A percentile compares a stretch with the other conserved stretches of the same genome.
These are phyloP conservation scores for Otatea glauca DNA, from an alignment of 176 grass and related monocot species.

Conservation along the genomic window DNA sequence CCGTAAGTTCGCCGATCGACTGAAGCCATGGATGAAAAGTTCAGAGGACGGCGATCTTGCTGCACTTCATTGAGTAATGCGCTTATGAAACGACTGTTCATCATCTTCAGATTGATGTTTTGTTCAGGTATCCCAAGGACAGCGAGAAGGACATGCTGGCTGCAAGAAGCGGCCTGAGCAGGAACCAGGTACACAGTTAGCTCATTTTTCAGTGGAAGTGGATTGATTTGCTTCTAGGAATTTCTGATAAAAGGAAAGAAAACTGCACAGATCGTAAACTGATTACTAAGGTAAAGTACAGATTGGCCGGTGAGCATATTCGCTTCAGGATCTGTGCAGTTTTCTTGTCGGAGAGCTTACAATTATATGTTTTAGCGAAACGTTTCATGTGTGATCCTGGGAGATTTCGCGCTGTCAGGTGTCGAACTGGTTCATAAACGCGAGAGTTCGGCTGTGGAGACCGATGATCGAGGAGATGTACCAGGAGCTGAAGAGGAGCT, in stretches of 20 bases:
- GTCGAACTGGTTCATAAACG: constrained; percentile 97
- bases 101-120: neutral
- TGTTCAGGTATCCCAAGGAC: constrained; percentile 81
- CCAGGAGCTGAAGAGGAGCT: constrained; percentile 60
- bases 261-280: neutral
- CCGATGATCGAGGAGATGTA: constrained; percentile 95
- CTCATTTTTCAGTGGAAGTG: neutral
- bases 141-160: constrained; percentile 86
- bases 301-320: neutral
- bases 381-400: neutral
- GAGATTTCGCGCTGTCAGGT: constrained; percentile 42
- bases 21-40: neutral
- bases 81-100: neutral
- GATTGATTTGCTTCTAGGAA: neutral
- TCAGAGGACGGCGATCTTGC: neutral
- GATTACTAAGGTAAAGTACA: neutral
- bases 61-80: neutral
- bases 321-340: neutral
- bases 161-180: constrained; percentile 67
- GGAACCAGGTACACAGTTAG: constrained; percentile 62
- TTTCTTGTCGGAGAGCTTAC: neutral
- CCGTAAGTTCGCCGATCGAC: constrained; percentile 56
- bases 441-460: constrained; percentile 80
- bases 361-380: neutral
- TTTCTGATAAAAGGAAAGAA: neutral